Evolutionary conservation across 192 early-diverging fungal species (phyloP), one percentile per base, ranked within the genome.

Genomic region (Coemansia nantahalensis): DNA sequence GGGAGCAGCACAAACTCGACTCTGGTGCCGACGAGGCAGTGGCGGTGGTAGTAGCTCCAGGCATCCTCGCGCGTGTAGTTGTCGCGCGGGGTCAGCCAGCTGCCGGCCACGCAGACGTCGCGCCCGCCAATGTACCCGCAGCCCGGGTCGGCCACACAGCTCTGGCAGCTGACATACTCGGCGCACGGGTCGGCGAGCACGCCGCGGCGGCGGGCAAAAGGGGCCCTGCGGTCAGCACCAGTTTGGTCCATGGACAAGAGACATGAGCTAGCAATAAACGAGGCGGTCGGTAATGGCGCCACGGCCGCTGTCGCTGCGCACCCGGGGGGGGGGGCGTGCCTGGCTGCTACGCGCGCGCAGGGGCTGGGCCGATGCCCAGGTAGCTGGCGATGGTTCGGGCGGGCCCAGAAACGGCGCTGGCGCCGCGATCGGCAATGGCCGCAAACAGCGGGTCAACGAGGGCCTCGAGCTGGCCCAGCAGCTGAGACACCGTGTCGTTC

Each of bases 1-100:
- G 71, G 71, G 51, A 75, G 31, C 34, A 75, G 49, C 21, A 67
- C 60, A 41, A 66, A 63, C 44, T 63, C 65, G 9, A 63, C 54
- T 11, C 45, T 55, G 8, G 71, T 59, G 56, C 71, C 59, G 36
- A 67, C 28, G 24, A 39, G 40, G 52, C 71, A 75, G n/a, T 75
- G 55, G 0, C 71, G 64, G 35, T 75, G 71, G 56, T 67, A 67
- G 48, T 75, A 75, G 42, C 60, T 34, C 71, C 71, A 75, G 21
- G 18, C 22, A 10, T 57, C 48, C 2, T 59, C 71, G 26, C 26
- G 30, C 15, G 60, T 54, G 45, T 67, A 51, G 51, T 75, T 67
- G 13, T 37, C 35, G 13, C 35, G 51, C 30, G 71, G 59, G 8
- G 28, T 37, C 21, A 75, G 43, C 71, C 71, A 75, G 47, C 59